Conservation (phyloP, 441 rosid species). For the Corymbia citriodora region DNA sequence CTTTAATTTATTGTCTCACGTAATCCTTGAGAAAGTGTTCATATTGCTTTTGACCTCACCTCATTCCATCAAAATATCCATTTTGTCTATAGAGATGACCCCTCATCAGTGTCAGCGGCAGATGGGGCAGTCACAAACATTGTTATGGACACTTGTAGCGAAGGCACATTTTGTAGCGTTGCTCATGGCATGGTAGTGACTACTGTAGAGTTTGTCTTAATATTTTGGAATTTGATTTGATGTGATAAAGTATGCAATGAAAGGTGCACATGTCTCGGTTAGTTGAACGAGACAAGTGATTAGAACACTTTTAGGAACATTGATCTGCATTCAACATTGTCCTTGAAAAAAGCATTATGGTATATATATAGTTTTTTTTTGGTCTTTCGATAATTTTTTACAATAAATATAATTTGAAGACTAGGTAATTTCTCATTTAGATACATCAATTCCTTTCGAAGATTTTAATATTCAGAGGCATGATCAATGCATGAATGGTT, state of each 20-base stretch:
- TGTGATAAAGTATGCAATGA: background rate
- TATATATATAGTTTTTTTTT: background rate
- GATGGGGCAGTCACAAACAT: too few species aligned
- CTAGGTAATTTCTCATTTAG: background rate
- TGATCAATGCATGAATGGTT: background rate
- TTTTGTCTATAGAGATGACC: background rate
- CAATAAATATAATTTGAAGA: background rate
- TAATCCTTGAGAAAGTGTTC: too few species aligned
- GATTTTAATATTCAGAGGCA: background rate
- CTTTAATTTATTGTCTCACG: accelerated
- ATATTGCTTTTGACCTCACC: background rate
- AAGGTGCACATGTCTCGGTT: background rate
- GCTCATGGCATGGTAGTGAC: background rate
- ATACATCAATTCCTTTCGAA: background rate
- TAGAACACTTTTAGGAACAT: background rate
- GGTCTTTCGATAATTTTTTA: background rate
- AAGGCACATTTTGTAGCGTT: background rate
- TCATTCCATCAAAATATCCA: background rate
- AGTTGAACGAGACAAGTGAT: background rate
- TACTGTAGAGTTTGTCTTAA: background rate
- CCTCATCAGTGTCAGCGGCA: too few species aligned
- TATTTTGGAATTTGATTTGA: background rate
- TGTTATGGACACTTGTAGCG: background rate
- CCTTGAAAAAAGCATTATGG: background rate
- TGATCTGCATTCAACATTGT: background rate